These are phyloP conservation scores for Leishmania mexicana DNA, from an alignment of 208 protist genomes.

Conservation along the genomic window DNA sequence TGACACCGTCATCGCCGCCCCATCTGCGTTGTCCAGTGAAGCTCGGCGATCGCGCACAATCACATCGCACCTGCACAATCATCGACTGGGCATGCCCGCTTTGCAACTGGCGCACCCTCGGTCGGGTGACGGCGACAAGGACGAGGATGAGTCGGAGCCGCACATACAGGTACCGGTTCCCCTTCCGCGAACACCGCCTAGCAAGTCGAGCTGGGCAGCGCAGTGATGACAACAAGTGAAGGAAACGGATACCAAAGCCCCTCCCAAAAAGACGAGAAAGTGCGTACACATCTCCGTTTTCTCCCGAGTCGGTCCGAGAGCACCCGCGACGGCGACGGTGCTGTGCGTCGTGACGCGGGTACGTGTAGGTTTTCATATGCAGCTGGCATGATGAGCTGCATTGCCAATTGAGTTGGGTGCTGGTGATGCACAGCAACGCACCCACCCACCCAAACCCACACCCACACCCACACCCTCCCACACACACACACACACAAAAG, in stretches of 20 bases:
- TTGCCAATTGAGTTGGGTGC: not conserved
- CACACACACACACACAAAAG: not conserved
- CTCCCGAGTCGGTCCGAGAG: not conserved
- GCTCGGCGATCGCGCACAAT: not conserved
- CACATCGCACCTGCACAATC: not conserved
- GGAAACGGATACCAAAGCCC: not conserved
- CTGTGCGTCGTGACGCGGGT: not conserved
- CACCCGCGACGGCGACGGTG: not conserved
- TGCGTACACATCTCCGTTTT: no score
- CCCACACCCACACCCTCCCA: not conserved
- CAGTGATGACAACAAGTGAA: not conserved
- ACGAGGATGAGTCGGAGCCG: constrained; percentile 13
- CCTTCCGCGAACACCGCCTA: not conserved
- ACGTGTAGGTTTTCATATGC: not conserved
- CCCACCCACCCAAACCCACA: not conserved
- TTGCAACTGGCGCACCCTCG: not conserved
- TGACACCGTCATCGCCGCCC: not conserved
- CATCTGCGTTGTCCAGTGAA: not conserved
- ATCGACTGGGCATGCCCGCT: not conserved
- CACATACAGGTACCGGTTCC: constrained; percentile 15
- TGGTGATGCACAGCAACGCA: not conserved
- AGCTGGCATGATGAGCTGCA: not conserved
- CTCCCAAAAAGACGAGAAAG: not conserved
- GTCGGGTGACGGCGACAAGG: not conserved
- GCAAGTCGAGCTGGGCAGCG: not conserved